Base-by-base conservation (phyloP, 257 asterid species). In the Nicotiana noctiflora region DNA sequence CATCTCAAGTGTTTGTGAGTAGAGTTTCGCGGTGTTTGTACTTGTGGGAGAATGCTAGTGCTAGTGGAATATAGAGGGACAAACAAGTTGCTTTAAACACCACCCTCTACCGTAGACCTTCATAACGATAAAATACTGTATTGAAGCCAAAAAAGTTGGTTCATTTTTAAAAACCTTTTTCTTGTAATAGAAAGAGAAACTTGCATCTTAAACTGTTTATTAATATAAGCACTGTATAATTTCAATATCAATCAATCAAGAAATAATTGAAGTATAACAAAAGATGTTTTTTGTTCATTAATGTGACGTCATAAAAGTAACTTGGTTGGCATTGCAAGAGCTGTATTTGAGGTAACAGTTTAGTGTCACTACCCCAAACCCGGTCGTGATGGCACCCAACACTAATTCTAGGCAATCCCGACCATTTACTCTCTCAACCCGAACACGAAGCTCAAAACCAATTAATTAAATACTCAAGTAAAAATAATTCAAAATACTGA, bases 321-420 rank as follows among this genome's bases (percentile, higher is more conserved):
- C 89, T 89, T 49, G 94, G 91, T 83, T 91, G 95, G 70, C 25
- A 51, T 86, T 90, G 97, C 93, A 93, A 82, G 46, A 90, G 91
- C 51, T 93, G 91, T 83, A 94, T 92, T 83, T 91, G 97, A 59
- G 95, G 98, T 88, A 94, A 85, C n/a, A 93, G 77, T 85, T 87
- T 89, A n/a, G n/a, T n/a, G n/a, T n/a, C n/a, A n/a, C n/a, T n/a
- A n/a, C n/a, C n/a, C n/a, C n/a, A n/a, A n/a, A n/a, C n/a, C n/a
- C n/a, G n/a, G n/a, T n/a, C n/a, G n/a, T n/a, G n/a, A n/a, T n/a
- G n/a, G n/a, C n/a, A n/a, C n/a, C n/a, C n/a, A n/a, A n/a, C n/a
- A n/a, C n/a, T n/a, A n/a, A n/a, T n/a, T n/a, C n/a, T n/a, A n/a
- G n/a, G n/a, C n/a, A n/a, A n/a, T n/a, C n/a, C n/a, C n/a, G n/a